Evolutionary conservation across 2,329 filamentous ascomycete species (phyloP).

Genomic region (Cordyceps cateniannulata): DNA sequence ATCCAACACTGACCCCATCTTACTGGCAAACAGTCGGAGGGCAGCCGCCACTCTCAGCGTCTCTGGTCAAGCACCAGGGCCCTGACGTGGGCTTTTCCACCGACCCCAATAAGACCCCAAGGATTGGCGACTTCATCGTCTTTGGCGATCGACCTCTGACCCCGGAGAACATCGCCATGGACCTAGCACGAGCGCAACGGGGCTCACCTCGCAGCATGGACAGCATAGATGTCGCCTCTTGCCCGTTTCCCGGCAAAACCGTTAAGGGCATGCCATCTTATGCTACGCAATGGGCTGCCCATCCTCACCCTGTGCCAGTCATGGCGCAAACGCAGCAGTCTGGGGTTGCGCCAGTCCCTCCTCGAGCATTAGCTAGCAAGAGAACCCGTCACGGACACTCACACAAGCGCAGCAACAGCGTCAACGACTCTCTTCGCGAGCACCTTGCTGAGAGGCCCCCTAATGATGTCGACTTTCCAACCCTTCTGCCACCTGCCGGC

Average conservation of each 20-base stretch:
- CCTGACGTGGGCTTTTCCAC: constrained; percentile 36
- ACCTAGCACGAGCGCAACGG: constrained; percentile 18
- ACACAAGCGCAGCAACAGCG: constrained; percentile 82
- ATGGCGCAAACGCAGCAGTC: constrained; percentile 32
- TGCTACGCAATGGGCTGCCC: constrained; percentile 42
- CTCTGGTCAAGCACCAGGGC: constrained; percentile 16
- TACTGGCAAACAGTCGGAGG: constrained; percentile 44
- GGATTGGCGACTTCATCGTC: constrained; percentile 40
- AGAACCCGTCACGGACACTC: constrained; percentile 48
- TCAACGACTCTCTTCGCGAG: constrained; percentile 77
- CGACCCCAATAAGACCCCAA: constrained; percentile 39
- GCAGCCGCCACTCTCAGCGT: constrained; percentile 35
- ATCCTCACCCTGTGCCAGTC: constrained; percentile 36
- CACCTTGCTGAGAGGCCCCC: constrained; percentile 47
- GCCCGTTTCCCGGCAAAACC: constrained; percentile 53
- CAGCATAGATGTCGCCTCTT: constrained; percentile 57
- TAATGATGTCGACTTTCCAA: constrained; percentile 51
- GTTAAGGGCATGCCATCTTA: constrained; percentile 33
- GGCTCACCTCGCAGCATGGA: constrained; percentile 50
- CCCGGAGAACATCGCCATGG: constrained; percentile 31
- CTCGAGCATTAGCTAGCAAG: constrained; percentile 52
- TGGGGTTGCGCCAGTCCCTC: constrained; percentile 51
- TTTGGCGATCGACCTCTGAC: constrained; percentile 40
- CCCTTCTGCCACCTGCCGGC: constrained; percentile 65
- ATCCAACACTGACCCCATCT: constrained; percentile 47